phyloP scores from a whole-genome alignment of 805 yeast species.

The Pichia membranifaciens region DNA sequence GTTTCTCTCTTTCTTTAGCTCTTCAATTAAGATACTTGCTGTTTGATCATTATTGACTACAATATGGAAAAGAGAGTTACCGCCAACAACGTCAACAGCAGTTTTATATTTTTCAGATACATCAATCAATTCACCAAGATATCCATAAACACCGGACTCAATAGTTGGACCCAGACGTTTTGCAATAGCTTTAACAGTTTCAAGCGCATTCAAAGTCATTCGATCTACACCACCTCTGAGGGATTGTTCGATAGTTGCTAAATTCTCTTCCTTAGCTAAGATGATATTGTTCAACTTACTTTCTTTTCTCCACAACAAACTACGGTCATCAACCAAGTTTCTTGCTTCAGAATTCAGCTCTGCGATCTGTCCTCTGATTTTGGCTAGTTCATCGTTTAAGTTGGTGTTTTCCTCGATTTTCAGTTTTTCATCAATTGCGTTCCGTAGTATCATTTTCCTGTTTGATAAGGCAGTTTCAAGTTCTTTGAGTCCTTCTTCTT shows the following conservation, averaged over 20 bases:
- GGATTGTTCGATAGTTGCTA: constrained; percentile 46
- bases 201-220: constrained; percentile 60
- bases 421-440: background rate
- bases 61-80: constrained; percentile 76
- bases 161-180: constrained; percentile 46
- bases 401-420: constrained; percentile 19
- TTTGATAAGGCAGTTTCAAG: constrained; percentile 36
- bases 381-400: constrained; percentile 21
- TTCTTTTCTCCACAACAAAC: constrained; percentile 73
- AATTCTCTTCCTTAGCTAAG: constrained; percentile 48
- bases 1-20: constrained; percentile 57
- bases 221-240: constrained; percentile 74
- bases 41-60: constrained; percentile 86
- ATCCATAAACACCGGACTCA: constrained; percentile 61
- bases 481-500: constrained; percentile 29
- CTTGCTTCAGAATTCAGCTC: constrained; percentile 36
- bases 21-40: constrained; percentile 74
- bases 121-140: constrained; percentile 75
- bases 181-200: constrained; percentile 60
- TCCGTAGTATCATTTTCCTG: constrained; percentile 20
- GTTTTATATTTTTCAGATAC: constrained; percentile 77
- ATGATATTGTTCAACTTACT: constrained; percentile 53
- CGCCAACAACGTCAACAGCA: constrained; percentile 88
- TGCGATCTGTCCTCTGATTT: constrained; percentile 21
- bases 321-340: constrained; percentile 57